Evolutionary conservation across 2,329 filamentous ascomycete species (phyloP).

Genomic region (Dothideomycetes sp.): DNA sequence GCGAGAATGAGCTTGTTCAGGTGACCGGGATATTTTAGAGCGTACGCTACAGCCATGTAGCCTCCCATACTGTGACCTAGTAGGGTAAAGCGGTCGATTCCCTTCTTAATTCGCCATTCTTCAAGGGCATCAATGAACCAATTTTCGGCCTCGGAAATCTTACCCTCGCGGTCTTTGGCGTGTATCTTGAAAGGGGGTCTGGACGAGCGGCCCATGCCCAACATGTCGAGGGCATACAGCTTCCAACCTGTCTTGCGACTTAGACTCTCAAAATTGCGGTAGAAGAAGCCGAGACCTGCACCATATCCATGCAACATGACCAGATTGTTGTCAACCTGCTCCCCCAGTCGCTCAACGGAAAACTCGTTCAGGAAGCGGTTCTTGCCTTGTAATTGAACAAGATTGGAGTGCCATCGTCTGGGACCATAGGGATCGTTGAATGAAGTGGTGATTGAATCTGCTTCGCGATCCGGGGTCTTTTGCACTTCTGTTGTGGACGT

Average conservation of each 20-base stretch:
- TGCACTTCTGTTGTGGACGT: slow-evolving; percentile 29
- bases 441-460: slow-evolving; percentile 31
- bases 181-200: slow-evolving; percentile 75
- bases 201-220: slow-evolving; percentile 86
- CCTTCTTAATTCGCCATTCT: slow-evolving; percentile 82
- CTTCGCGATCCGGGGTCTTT: slow-evolving; percentile 19
- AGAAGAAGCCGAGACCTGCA: slow-evolving; percentile 93
- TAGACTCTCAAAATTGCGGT: slow-evolving; percentile 90
- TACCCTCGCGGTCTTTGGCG: slow-evolving; percentile 67
- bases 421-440: slow-evolving; percentile 69
- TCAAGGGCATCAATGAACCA: slow-evolving; percentile 96
- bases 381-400: slow-evolving; percentile 76
- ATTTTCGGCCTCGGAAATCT: slow-evolving; percentile 79
- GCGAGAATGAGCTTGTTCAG: slow-evolving; percentile 94
- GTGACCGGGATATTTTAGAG: slow-evolving; percentile 87
- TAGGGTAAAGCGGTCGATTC: slow-evolving; percentile 87
- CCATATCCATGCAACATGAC: slow-evolving; percentile 97
- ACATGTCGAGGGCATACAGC: slow-evolving; percentile 84
- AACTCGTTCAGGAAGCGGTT: slow-evolving; percentile 87
- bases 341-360: slow-evolving; percentile 72
- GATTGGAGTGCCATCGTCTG: slow-evolving; percentile 72
- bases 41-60: slow-evolving; percentile 90
- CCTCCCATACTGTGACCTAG: slow-evolving; percentile 89
- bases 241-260: slow-evolving; percentile 73
- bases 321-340: slow-evolving; percentile 70